Evolutionary conservation across 768 basidiomycete species (phyloP), one percentile per base, ranked within the genome.

Genomic region (Mrakia blollopis): DNA sequence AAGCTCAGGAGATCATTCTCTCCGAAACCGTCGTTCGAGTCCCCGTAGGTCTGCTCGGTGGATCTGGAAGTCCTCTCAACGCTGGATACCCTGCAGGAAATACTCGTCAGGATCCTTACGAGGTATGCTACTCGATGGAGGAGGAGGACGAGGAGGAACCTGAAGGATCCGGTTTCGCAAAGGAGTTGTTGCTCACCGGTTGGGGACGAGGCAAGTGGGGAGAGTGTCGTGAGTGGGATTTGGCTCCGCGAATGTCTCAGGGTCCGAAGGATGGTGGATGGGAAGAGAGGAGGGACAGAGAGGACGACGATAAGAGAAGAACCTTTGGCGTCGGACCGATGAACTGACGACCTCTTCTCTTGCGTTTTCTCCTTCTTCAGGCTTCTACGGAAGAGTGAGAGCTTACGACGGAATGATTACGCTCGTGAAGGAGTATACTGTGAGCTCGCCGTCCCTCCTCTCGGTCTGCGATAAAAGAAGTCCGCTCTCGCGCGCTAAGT

Each of bases 1-100:
- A 77, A 39, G 71, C 44, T 7, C 72, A 72, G 28, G 69, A 77
- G 76, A 60, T 77, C 28, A 16, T 54, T 13, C 65, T 77, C 30
- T 35, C n/a, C 25, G 76, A 77, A 39, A 71, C 57, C n/a, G 65
- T 77, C 71, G 72, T 77, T 16, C 61, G 70, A 32, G 62, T 63
- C 3, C 70, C 57, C 0, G 62, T 57, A 16, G 7, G 13, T 9
- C 8, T 32, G 21, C 61, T 77, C 32, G 76, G 76, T 0, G 76
- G 76, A 14, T 63, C 72, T 9, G 76, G 76, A 50, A 21, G 71
- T 0, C 25, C 65, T 18, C 76, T 77, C 62, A 44, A 77, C 71
- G 57, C 69, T 50, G 76, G 76, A 25, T 73, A 72, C 50, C 68
- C 75, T 18, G 39, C 23, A 28, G 35, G 60, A 11, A 37, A 18